A percentile compares a stretch with the other conserved stretches of the same genome.
These are phyloP conservation scores for Annulohypoxylon moriforme DNA, from an alignment of 495 filamentous ascomycete genomes.

Conservation along the genomic window DNA sequence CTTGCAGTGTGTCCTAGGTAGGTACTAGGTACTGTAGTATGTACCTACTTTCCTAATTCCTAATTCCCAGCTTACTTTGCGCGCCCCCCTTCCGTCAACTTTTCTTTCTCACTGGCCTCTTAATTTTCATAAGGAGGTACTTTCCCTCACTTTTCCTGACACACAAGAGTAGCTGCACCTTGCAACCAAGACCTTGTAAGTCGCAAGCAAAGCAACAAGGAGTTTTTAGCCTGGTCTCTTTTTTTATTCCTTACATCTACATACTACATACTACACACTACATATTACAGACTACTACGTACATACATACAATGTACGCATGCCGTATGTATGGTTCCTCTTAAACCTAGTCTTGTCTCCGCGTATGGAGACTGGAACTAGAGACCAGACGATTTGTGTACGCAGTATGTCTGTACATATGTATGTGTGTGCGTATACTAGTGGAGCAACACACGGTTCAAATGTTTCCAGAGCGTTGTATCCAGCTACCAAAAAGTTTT, in stretches of 20 bases:
- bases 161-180: slow-evolving; percentile 29
- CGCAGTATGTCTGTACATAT: slow-evolving; percentile 6
- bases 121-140: not conserved
- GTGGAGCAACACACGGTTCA: slow-evolving; percentile 19
- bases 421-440: slow-evolving; percentile 16
- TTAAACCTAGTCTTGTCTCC: slow-evolving; percentile 22
- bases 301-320: not conserved
- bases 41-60: slow-evolving; percentile 15
- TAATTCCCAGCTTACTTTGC: slow-evolving; percentile 30
- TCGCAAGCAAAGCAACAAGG: slow-evolving; percentile 36
- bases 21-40: not conserved
- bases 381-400: not conserved
- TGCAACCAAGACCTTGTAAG: slow-evolving; percentile 32
- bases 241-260: slow-evolving; percentile 15
- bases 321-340: not conserved
- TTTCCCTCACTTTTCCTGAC: slow-evolving; percentile 19
- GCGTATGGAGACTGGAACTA: slow-evolving; percentile 10
- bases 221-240: slow-evolving; percentile 22
- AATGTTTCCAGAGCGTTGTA: slow-evolving; percentile 5
- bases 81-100: slow-evolving; percentile 14
- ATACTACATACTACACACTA: not conserved
- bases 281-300: not conserved
- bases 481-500: not conserved
- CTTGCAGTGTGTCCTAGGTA: slow-evolving; percentile 26
- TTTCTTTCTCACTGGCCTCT: not conserved